Percentiles rank a stretch among this genome's conserved stretches.
Conservation (phyloP, 139 green algal genomes). For the Chlorella sp. region DNA sequence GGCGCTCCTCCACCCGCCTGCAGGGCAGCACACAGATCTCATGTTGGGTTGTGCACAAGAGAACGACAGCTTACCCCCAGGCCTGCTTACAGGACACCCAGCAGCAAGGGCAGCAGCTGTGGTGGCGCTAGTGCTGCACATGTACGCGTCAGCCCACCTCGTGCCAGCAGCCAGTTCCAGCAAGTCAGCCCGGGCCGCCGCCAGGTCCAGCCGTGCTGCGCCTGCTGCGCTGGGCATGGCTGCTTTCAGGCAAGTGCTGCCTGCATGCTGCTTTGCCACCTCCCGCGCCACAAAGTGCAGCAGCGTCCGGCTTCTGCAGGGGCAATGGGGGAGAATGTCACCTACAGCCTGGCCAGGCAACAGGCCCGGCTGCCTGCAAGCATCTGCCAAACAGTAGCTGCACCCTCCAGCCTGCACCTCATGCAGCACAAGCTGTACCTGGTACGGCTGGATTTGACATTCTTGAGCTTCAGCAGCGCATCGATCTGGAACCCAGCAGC, state of each 20-base stretch:
- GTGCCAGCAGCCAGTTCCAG: constrained; percentile 36
- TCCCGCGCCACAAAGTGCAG: constrained; percentile 71
- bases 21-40: not conserved
- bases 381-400: too few species aligned
- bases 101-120: not conserved
- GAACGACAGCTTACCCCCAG: too few species aligned
- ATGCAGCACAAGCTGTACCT: constrained; percentile 9
- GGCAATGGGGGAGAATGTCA: not conserved
- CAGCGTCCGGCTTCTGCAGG: constrained; percentile 51
- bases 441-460: constrained; percentile 49
- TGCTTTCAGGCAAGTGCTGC: constrained; percentile 32
- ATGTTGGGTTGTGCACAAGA: too few species aligned
- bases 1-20: not conserved
- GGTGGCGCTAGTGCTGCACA: too few species aligned
- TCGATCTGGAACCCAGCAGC: constrained; percentile 55
- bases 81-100: not conserved
- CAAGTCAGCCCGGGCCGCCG: constrained; percentile 41
- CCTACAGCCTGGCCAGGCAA: not conserved
- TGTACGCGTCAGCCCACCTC: not conserved
- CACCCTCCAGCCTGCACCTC: too few species aligned
- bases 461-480: constrained; percentile 63
- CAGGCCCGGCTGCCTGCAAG: not conserved
- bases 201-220: constrained; percentile 46
- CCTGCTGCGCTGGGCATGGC: constrained; percentile 42
- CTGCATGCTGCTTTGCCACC: constrained; percentile 41